A percentile compares a stretch with the other conserved stretches of the same genome.
These are phyloP conservation scores for Sporothrix euskadiensis DNA, from an alignment of 2,329 filamentous ascomycete genomes.

Conservation along the genomic window DNA sequence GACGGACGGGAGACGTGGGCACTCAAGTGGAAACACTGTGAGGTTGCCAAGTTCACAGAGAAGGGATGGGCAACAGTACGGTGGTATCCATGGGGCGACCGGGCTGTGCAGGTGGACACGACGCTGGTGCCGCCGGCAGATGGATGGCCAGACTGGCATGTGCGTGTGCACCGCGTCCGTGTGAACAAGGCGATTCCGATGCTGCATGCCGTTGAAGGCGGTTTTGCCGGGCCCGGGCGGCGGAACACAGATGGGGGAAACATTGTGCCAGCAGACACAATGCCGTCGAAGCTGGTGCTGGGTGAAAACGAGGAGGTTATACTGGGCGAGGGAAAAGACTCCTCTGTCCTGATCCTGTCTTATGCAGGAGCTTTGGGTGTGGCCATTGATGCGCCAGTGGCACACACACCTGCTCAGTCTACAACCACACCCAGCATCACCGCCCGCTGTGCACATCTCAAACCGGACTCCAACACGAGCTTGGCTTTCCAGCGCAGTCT, in stretches of 20 bases:
- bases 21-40: slow-evolving; percentile 26
- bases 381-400: not conserved
- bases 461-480: slow-evolving; percentile 40
- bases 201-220: slow-evolving; percentile 35
- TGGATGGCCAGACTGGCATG: slow-evolving; percentile 43
- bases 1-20: slow-evolving; percentile 34
- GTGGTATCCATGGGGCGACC: slow-evolving; percentile 33
- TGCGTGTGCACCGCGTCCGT: slow-evolving; percentile 41
- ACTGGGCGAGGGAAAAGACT: not conserved
- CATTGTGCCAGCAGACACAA: not conserved
- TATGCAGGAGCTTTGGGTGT: not conserved
- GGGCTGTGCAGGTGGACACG: slow-evolving; percentile 39
- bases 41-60: not conserved
- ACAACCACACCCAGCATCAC: not conserved
- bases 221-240: slow-evolving; percentile 35
- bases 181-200: slow-evolving; percentile 6
- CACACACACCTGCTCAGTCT: not conserved
- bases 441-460: slow-evolving; percentile 29
- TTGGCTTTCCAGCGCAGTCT: slow-evolving; percentile 35
- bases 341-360: not conserved
- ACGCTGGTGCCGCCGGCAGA: slow-evolving; percentile 41
- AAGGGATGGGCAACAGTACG: slow-evolving; percentile 3
- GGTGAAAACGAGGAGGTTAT: slow-evolving; percentile 1
- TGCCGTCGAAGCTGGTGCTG: not conserved
- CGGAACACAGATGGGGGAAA: slow-evolving; percentile 18